Percentiles rank a stretch among this genome's conserved stretches.
Conservation (phyloP, 192 early-diverging fungal genomes). For the Coemansia sp. region DNA sequence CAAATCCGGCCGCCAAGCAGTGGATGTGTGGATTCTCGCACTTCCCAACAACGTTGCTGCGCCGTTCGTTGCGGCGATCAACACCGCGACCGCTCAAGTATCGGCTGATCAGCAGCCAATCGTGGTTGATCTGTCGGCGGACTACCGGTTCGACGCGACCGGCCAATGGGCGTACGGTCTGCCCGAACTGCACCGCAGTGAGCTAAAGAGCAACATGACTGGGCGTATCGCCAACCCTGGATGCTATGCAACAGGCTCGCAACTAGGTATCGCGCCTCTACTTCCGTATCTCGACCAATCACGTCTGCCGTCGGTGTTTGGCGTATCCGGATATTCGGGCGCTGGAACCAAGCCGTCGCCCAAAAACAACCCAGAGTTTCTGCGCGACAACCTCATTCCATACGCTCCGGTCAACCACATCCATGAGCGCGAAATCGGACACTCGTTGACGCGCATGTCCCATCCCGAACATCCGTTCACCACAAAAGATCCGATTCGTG, state of each 20-base stretch:
- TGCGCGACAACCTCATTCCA: conserved; percentile 88
- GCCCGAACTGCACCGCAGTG: conserved; percentile 76
- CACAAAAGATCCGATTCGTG: conserved; percentile 34
- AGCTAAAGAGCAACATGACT: conserved; percentile 54
- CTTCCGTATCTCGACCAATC: conserved; percentile 59
- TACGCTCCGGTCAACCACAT: conserved; percentile 94
- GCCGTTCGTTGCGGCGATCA: conserved; percentile 86
- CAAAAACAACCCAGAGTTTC: conserved; percentile 88
- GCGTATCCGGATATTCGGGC: conserved; percentile 97
- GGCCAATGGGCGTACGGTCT: conserved; percentile 85
- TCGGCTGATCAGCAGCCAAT: conserved; percentile 57
- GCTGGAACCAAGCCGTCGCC: conserved; percentile 96
- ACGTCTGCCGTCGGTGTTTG: conserved; percentile 79
- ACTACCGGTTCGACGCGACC: conserved; percentile 80
- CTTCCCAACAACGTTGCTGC: conserved; percentile 92
- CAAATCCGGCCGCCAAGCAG: conserved; percentile 56
- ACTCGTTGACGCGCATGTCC: conserved; percentile 60
- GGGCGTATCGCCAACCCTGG: conserved; percentile 92
- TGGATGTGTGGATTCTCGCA: conserved; percentile 96
- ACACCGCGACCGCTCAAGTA: conserved; percentile 54
- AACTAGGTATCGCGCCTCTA: conserved; percentile 85
- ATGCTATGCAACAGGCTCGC: conserved; percentile 97
- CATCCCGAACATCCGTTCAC: conserved; percentile 8
- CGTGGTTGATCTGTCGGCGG: conserved; percentile 88
- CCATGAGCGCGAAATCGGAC: conserved; percentile 89